A percentile compares a stretch with the other conserved stretches of the same genome.
These are phyloP conservation scores for Plasmodium knowlesi DNA, from an alignment of 169 alveolate species.

Conservation along the genomic window DNA sequence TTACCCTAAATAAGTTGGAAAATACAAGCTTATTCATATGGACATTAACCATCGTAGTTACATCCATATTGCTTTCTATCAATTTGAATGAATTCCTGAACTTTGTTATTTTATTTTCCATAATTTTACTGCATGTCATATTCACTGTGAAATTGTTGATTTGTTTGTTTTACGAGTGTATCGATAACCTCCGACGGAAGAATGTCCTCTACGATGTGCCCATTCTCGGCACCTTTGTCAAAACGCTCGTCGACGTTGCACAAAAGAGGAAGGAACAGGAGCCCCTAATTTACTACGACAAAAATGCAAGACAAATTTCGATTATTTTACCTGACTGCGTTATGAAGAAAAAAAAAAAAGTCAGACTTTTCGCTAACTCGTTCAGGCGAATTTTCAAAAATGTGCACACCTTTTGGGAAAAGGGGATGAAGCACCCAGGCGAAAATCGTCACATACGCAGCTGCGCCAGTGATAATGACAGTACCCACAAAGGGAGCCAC, in stretches of 20 bases:
- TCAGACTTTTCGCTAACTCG: not conserved
- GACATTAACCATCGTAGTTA: slow-evolving; percentile 48
- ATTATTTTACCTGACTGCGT: slow-evolving; percentile 73
- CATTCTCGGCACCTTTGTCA: slow-evolving; percentile 49
- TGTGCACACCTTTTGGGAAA: slow-evolving; percentile 31
- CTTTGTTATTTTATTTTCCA: slow-evolving; percentile 37
- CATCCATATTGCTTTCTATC: slow-evolving; percentile 74
- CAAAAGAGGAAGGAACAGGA: slow-evolving; percentile 74
- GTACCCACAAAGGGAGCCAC: not conserved
- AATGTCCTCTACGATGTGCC: slow-evolving; percentile 75
- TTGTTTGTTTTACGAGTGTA: slow-evolving; percentile 77
- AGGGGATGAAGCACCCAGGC: slow-evolving; percentile 2
- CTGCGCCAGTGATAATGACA: not conserved
- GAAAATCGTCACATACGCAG: not conserved
- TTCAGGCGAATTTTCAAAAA: slow-evolving; percentile 7
- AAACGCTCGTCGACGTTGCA: slow-evolving; percentile 66
- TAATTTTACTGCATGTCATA: slow-evolving; percentile 38
- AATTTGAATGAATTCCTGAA: slow-evolving; percentile 58
- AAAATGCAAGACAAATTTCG: slow-evolving; percentile 46
- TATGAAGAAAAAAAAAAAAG: slow-evolving; percentile 6
- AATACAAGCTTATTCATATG: slow-evolving; percentile 46
- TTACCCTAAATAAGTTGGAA: slow-evolving; percentile 58
- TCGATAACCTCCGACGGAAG: slow-evolving; percentile 74
- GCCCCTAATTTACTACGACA: slow-evolving; percentile 78
- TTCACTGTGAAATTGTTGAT: slow-evolving; percentile 62